These are phyloP conservation scores for Aspergillus novoparasiticus DNA, from an alignment of 2,329 filamentous ascomycete genomes.

Conservation along the genomic window DNA sequence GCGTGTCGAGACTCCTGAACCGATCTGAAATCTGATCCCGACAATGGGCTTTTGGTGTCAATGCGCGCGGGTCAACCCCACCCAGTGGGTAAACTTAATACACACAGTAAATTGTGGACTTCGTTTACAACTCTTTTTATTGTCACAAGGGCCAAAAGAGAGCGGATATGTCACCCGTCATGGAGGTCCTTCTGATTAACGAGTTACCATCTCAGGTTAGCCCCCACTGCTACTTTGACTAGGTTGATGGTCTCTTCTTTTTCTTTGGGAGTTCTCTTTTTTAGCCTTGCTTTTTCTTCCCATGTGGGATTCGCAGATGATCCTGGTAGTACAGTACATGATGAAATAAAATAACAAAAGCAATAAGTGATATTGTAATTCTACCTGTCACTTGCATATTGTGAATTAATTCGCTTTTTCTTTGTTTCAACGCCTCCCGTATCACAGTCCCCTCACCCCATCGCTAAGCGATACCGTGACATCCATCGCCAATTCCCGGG, in stretches of 20 bases:
- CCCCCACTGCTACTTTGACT: not conserved
- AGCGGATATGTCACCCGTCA: not conserved
- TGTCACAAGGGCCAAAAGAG: not conserved
- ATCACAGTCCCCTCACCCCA: not conserved
- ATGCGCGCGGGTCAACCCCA: constrained; percentile 2
- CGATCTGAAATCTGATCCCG: constrained; percentile 1
- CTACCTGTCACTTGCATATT: not conserved
- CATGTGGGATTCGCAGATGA: not conserved
- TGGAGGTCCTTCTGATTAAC: not conserved
- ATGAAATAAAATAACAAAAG: not conserved
- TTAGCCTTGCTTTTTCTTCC: not conserved
- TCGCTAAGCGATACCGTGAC: not conserved
- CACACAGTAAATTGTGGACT: constrained; percentile 1
- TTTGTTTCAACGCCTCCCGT: not conserved
- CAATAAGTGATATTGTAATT: not conserved
- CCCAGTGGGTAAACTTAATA: constrained; percentile 4
- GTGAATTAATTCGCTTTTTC: not conserved
- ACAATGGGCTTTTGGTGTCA: constrained; percentile 2
- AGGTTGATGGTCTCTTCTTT: not conserved
- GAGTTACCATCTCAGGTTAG: too few relatives aligned
- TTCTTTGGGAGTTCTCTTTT: not conserved
- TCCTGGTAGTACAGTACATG: not conserved
- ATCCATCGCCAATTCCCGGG: not conserved
- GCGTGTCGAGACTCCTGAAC: not conserved
- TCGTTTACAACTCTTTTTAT: not conserved